These are phyloP conservation scores for Gynochthodes officinalis DNA, from an alignment of 257 asterid genomes.

Conservation along the genomic window DNA sequence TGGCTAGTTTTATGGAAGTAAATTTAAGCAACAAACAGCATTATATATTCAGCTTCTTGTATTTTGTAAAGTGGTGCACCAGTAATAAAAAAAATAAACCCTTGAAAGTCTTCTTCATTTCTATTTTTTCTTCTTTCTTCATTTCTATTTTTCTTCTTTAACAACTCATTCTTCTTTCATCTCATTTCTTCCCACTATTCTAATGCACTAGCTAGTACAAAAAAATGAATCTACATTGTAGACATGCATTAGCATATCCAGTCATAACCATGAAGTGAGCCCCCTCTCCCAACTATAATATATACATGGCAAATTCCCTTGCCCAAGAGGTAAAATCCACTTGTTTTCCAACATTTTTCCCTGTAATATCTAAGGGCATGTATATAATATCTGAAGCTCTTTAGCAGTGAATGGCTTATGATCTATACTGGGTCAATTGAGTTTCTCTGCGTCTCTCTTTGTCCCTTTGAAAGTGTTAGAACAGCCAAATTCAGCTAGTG, in stretches of 20 bases:
- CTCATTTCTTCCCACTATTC: background rate
- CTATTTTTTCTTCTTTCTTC: too few relatives aligned
- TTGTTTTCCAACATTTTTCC: background rate
- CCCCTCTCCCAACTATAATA: constrained; percentile 7
- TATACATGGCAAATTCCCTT: constrained; percentile 8
- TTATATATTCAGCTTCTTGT: too few relatives aligned
- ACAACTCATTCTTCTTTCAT: background rate
- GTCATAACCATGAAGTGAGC: constrained; percentile 7
- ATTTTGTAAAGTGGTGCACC: too few relatives aligned
- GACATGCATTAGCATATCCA: constrained; percentile 13
- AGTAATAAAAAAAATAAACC: too few relatives aligned
- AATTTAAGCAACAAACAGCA: too few relatives aligned
- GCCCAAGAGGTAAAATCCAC: background rate
- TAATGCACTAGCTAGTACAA: constrained; percentile 5
- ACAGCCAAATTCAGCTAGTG: background rate
- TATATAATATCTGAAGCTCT: background rate
- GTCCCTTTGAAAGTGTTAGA: background rate
- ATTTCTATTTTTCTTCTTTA: too few relatives aligned
- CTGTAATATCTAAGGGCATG: background rate
- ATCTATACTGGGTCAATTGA: background rate
- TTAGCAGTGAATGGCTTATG: constrained; percentile 2
- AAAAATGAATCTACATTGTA: constrained; percentile 9
- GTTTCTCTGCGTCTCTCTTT: background rate
- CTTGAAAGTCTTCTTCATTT: too few relatives aligned
- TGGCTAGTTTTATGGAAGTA: too few relatives aligned